Evolutionary conservation across 208 protist genomes (phyloP).

Genomic region (Entamoeba dispar): DNA sequence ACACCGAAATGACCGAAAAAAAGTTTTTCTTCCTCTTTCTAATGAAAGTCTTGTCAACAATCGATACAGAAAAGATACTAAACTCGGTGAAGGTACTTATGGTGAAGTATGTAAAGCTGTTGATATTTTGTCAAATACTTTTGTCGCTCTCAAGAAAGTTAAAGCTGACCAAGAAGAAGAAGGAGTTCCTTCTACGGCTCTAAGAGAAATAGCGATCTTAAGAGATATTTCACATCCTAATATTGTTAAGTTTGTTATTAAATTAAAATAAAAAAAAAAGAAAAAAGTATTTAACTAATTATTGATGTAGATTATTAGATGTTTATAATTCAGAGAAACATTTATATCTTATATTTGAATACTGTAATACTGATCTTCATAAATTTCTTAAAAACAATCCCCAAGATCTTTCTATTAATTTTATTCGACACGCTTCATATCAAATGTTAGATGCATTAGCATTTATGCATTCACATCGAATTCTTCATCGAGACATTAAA

Average conservation of each 20-base stretch:
- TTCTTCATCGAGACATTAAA: constrained; percentile 68
- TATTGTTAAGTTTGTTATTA: constrained; percentile 52
- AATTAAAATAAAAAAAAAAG: constrained; percentile 35
- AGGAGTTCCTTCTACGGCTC: constrained; percentile 77
- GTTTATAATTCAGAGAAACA: not conserved
- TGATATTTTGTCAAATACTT: constrained; percentile 29
- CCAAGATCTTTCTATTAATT: not conserved
- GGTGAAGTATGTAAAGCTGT: constrained; percentile 29
- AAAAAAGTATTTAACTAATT: not conserved
- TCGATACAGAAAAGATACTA: not conserved
- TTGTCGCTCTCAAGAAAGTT: constrained; percentile 88
- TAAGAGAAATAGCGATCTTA: constrained; percentile 87
- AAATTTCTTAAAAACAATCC: not conserved
- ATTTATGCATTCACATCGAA: constrained; percentile 57
- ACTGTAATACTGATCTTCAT: not conserved
- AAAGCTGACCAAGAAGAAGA: constrained; percentile 68
- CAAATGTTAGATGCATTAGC: not conserved
- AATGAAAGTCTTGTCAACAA: no score
- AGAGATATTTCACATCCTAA: constrained; percentile 85
- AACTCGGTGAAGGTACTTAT: constrained; percentile 32
- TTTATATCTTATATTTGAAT: not conserved
- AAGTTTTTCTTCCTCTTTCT: no score
- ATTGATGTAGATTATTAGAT: not conserved
- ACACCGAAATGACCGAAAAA: no score
- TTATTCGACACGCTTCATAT: not conserved